Evolutionary conservation across 2,329 filamentous ascomycete species (phyloP), one percentile per base, ranked within the genome.

Genomic region (Trichoderma semiorbis): DNA sequence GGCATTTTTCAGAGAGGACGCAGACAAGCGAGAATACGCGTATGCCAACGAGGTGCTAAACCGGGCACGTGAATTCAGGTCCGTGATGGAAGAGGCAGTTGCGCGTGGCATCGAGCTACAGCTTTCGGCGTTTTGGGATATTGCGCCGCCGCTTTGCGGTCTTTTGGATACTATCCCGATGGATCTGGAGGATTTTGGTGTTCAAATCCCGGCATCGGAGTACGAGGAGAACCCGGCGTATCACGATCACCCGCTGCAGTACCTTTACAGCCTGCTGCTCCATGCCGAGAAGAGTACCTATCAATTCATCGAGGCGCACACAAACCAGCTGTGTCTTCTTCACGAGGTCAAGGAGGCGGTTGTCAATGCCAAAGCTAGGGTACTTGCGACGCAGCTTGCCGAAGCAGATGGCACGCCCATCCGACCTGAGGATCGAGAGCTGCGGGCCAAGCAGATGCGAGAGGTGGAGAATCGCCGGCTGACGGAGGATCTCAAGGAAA

Each of bases 251-350:
- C 96, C 96, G 12, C 82, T 98, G 78, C 94, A 98, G 81, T 98
- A 99, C 79, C 87, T 99, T 0, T 96, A 94, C 80, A 92, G 90
- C 61, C 84, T 98, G 28, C 86, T 99, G 10, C 88, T 91, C 7
- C 95, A 98, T 77, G 92, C 94, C 0, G 93, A 97, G 80, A 97
- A 96, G 83, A 95, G 92, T 76, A 95, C 94, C 10, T 97, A 97
- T 78, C 96, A 98, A 80, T 98, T 97, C 82, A 98, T 98, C 77
- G 96, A 98, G 84, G 92, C 91, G 7, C 95, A 98, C 84, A 95
- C 90, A 34, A 98, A 98, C 78, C 85, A 98, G 39, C 86, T 97
- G 28, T 98, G 95, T 78, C 85, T 98, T 47, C 83, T 97, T 71
- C 96, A 98, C 77, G 94, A 98, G 81, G 94, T 97, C 68, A 93